These are phyloP conservation scores for Erodium texanum DNA, from an alignment of 441 rosid genomes.

Conservation along the genomic window DNA sequence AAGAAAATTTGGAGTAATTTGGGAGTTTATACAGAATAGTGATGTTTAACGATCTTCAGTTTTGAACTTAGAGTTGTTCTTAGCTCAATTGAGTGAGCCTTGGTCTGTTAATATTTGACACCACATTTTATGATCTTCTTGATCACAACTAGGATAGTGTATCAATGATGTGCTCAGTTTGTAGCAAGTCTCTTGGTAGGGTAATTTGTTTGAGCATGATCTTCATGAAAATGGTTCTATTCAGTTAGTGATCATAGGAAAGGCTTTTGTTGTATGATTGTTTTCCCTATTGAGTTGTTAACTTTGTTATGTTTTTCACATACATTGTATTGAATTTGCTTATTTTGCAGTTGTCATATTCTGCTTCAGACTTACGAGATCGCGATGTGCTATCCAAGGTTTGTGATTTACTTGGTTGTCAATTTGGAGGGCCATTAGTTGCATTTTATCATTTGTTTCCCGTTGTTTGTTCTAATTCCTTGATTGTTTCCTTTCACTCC, in stretches of 20 bases:
- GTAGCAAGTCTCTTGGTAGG: neutral
- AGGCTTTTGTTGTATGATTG: neutral
- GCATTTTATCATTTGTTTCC: neutral
- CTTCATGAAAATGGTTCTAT: neutral
- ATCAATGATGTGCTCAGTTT: neutral
- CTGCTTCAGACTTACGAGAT: conserved; percentile 77
- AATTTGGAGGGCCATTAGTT: neutral
- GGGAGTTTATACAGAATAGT: neutral
- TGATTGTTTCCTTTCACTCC: neutral
- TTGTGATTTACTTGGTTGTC: conserved; percentile 16
- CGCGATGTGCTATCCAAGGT: conserved; percentile 84
- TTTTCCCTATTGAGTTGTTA: neutral
- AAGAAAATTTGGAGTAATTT: neutral
- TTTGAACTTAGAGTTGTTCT: neutral
- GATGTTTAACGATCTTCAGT: neutral
- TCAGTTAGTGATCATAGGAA: neutral
- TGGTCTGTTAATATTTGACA: neutral
- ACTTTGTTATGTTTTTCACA: neutral
- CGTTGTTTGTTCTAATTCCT: neutral
- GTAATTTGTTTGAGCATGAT: neutral
- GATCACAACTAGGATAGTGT: neutral
- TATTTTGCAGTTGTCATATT: conserved; percentile 68
- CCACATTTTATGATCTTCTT: neutral
- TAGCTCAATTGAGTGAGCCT: too few species aligned
- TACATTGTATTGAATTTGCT: conserved; percentile 4